Evolutionary conservation across 2,329 filamentous ascomycete species (phyloP), one percentile per base, ranked within the genome.

Genomic region (Microdochium paspali): DNA sequence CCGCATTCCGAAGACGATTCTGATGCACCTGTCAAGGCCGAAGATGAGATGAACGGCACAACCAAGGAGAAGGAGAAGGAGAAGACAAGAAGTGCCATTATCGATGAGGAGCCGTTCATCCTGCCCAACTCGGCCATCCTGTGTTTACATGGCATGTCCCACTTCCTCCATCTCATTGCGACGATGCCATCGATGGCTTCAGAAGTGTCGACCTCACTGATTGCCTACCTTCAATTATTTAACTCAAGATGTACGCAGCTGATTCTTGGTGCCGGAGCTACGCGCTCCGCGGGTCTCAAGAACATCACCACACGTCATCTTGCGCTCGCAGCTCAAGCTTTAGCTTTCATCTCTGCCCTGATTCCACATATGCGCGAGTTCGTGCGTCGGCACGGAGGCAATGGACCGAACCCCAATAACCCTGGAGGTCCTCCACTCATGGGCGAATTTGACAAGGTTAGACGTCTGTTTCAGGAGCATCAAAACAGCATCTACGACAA

Each of bases 221-320:
- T 96, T 39, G 84, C 93, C 21, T 95, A 94, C 60, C 75, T 97
- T 13, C 87, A 93, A 54, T 76, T 95, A 3, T 98, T 97, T 74
- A 96, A 98, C 65, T 96, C 90, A 2, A 85, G 93, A 20, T 90
- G 90, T 49, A 94, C 87, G n/a, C 93, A 98, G 62, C 78, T 98
- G 49, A 96, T 98, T 53, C 81, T 98, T 6, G 93, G 93, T 1
- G 93, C 93, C 1, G 93, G 93, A 4, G 93, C 93, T 3, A 96
- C 88, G 4, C 77, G 82, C 30, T 90, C 86, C 23, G 93, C 90
- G 1, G 91, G 91, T 0, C 72, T 98, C 20, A 95, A 90, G 63
- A 96, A 96, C 59, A 98, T 98, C 62, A 95, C 88, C 0, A 95
- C 93, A 0, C 93, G 93, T 58, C 91, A 98, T 66, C 77, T 98